These are phyloP conservation scores for Sungouiozyma ichnusensis DNA, from an alignment of 805 yeast genomes.

Conservation along the genomic window DNA sequence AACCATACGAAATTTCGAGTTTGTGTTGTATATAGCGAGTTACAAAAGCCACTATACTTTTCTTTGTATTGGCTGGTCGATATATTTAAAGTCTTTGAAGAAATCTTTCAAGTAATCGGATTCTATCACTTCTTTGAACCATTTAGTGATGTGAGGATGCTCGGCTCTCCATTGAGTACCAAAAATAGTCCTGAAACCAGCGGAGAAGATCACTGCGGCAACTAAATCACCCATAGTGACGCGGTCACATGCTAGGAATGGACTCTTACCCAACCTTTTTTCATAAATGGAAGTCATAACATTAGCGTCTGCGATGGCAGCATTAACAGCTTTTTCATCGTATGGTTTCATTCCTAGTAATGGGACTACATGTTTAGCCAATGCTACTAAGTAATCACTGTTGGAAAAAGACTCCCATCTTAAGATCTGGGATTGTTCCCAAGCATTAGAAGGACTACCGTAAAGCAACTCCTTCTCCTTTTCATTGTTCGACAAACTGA, in stretches of 20 bases:
- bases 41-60: no score
- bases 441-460: background rate
- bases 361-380: conserved; percentile 44
- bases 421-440: conserved; percentile 35
- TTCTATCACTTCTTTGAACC: conserved; percentile 3
- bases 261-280: conserved; percentile 44
- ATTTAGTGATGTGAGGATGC: conserved; percentile 41
- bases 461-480: conserved; percentile 33
- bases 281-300: conserved; percentile 37
- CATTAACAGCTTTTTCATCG: conserved; percentile 57
- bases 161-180: conserved; percentile 51
- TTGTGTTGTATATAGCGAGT: no score
- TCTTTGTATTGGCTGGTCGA: background rate
- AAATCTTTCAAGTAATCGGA: conserved; percentile 2
- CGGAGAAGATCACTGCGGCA: conserved; percentile 7
- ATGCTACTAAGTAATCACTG: conserved; percentile 45
- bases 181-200: conserved; percentile 37
- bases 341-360: conserved; percentile 53
- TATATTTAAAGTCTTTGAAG: conserved; percentile 1
- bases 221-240: conserved; percentile 29
- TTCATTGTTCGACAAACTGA: conserved; percentile 29
- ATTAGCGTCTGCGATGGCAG: conserved; percentile 30
- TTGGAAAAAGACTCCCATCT: conserved; percentile 70
- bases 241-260: conserved; percentile 52
- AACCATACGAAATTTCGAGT: no score